Base-by-base conservation (phyloP, 75 land plant genomes). In the Cunninghamia lanceolata region DNA sequence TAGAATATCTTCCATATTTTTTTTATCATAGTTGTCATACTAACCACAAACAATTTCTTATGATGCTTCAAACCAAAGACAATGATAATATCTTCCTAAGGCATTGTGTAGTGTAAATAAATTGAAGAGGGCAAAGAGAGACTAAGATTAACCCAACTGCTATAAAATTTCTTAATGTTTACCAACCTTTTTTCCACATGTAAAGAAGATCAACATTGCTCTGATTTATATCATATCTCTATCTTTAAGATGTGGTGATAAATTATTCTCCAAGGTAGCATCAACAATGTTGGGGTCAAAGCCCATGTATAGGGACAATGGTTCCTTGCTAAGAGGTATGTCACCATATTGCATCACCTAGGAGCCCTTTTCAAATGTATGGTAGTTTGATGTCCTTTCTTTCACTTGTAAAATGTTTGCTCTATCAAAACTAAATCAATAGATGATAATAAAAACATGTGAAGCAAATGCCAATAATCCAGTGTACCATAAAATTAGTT, bases 261-360 rank as follows among this genome's bases (percentile, higher is more conserved):
- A 85, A 36, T 88, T 82, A 59, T 94, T 91, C 80, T 90, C 93
- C 82, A 88, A 91, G 74, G 91, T 90, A 39, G 34, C 86, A 88
- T 96, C 91, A 63, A 89, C 98, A 89, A 95, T 96, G 36, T 90
- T 92, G 89, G 97, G 97, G 91, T 96, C 89, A 45, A 93, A 89
- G 45, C 98, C 98, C 42, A 96, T 82, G 83, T 93, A 96, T 43
- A 87, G 42, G 84, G 88, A 94, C 59, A 96, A 79, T 63, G 87
- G 30, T 13, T 96, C 89, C 79, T 75, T 87, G 88, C 84, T 87
- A 21, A 95, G 91, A 3, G 84, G 52, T 35, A 85, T n/a, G 83
- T 93, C 93, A 6, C 97, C 98, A 87, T 90, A 96, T 86, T 94
- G 92, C 98, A 96, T 95, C 87, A 96, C 98, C 89, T 96, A 96